Evolutionary conservation across 805 yeast species (phyloP).

Genomic region (Nakazawaea ambrosiae): DNA sequence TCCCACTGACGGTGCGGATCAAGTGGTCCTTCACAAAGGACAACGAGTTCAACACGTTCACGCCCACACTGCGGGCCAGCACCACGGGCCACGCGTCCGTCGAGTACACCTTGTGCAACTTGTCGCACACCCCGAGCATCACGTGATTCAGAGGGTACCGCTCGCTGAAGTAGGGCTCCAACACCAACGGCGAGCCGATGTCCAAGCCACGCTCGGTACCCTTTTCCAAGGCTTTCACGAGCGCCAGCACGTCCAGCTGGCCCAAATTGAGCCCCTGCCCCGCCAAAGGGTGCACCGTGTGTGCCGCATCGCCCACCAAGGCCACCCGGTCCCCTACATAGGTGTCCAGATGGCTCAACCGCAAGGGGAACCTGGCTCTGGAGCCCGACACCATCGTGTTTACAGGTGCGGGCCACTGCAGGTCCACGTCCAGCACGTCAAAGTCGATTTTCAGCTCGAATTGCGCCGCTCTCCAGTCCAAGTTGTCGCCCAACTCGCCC

Average conservation of each 20-base stretch:
- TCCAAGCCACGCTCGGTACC: slow-evolving; percentile 80
- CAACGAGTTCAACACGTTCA: slow-evolving; percentile 57
- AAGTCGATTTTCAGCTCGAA: slow-evolving; percentile 24
- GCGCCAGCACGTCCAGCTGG: slow-evolving; percentile 77
- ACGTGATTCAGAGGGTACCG: slow-evolving; percentile 76
- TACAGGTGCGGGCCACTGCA: slow-evolving; percentile 57
- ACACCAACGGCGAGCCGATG: slow-evolving; percentile 71
- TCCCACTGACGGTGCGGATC: slow-evolving; percentile 40
- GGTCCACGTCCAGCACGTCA: slow-evolving; percentile 43
- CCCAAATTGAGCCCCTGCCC: slow-evolving; percentile 99
- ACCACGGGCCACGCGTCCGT: slow-evolving; percentile 72
- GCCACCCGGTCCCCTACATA: slow-evolving; percentile 84
- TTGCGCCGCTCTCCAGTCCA: slow-evolving; percentile 52
- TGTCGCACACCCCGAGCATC: slow-evolving; percentile 84
- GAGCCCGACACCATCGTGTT: slow-evolving; percentile 51
- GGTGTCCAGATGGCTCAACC: slow-evolving; percentile 83
- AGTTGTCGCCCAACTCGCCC: slow-evolving; percentile 53
- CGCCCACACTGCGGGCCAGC: slow-evolving; percentile 66
- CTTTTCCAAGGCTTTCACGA: slow-evolving; percentile 60
- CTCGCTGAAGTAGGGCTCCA: slow-evolving; percentile 84
- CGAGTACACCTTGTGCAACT: slow-evolving; percentile 80
- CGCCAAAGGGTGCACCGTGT: slow-evolving; percentile 93
- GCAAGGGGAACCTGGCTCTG: slow-evolving; percentile 84
- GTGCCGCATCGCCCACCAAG: slow-evolving; percentile 97
- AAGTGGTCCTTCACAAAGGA: slow-evolving; percentile 63